Conservation (phyloP, 1,284 basidiomycete genomes). For the Malassezia obtusa region DNA sequence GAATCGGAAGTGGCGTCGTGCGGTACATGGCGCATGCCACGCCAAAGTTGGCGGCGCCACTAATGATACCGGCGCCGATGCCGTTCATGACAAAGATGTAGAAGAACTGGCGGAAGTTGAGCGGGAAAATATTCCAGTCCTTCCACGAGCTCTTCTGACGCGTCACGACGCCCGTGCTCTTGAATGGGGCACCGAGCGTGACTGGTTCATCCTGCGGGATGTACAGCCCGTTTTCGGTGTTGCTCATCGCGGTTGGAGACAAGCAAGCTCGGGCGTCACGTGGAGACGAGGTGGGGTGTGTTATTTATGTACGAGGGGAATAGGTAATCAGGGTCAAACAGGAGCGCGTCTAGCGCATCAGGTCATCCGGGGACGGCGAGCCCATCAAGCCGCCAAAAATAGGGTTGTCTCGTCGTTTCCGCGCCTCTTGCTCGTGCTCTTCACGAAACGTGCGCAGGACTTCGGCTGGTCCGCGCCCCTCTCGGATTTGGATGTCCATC, state of each 20-base stretch:
- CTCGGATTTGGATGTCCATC: constrained; percentile 1
- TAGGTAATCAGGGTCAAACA: too few species aligned
- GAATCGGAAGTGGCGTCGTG: constrained; percentile 14
- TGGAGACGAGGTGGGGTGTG: too few species aligned
- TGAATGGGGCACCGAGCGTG: constrained; percentile 56
- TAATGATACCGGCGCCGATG: constrained; percentile 11
- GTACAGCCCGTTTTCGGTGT: constrained; percentile 1
- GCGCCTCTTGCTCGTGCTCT: not conserved
- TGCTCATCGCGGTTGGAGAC: not conserved
- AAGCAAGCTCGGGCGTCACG: too few species aligned
- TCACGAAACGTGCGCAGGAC: not conserved
- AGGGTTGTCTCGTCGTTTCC: too few species aligned
- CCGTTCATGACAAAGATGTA: constrained; percentile 19
- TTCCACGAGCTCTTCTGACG: constrained; percentile 2
- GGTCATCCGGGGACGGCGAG: not conserved
- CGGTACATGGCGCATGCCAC: constrained; percentile 34
- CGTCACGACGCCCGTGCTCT: constrained; percentile 20
- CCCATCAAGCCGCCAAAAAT: not conserved
- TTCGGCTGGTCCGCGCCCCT: not conserved
- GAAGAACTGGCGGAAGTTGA: constrained; percentile 8
- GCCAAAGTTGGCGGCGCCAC: constrained; percentile 40
- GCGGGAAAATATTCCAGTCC: constrained; percentile 13
- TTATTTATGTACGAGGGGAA: not conserved
- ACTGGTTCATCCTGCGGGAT: not conserved
- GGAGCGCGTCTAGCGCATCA: too few species aligned